Evolutionary conservation across 805 yeast species (phyloP), one percentile per base, ranked within the genome.

Genomic region (Schwanniomyces pseudopolymorphus): DNA sequence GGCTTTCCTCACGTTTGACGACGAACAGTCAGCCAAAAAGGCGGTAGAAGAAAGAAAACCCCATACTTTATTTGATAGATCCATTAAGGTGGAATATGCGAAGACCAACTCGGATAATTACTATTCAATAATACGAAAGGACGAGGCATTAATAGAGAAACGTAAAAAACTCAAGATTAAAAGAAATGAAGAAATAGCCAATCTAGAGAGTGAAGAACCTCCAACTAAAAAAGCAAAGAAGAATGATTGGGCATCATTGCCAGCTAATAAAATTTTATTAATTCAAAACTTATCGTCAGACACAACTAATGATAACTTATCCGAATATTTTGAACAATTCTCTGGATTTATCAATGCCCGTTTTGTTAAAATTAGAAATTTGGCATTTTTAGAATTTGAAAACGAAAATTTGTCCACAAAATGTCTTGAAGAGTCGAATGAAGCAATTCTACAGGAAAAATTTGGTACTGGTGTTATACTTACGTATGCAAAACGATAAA

Each of bases 311-410:
- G 42, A 51, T 22, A 46, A 36, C n/a, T 63, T 90, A 6, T 61
- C 60, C 3, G 65, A 55, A 0, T 51, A 72, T 0, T 90, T 89
- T 59, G 71, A 67, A 3, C 57, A 61, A 3, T 77, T 58, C 50
- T 66, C 72, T 0, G 96, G 96, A 0, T 85, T 85, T 51, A 65
- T 79, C 10, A 87, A 84, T 52, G 70, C 84, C 1, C 79, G 95
- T 44, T 66, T 82, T 31, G 89, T 92, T 22, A 73, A 77, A 2
- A 79, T 83, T 5, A 75, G 89, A 38, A 79, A 79, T 33, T 78
- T 92, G 39, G 95, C 94, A 9, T 86, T 92, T 63, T 77, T 92
- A 3, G 97, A 92, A 56, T 92, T 84, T 60, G 81, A 77, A 20
- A 67, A 70, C 4, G 85, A 81, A 19, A 57, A 63, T 1, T 64